Percentiles rank a stretch among this genome's conserved stretches.
These are phyloP conservation scores for Ceriops decandra DNA, from an alignment of 345 rosid species.

Conservation along the genomic window DNA sequence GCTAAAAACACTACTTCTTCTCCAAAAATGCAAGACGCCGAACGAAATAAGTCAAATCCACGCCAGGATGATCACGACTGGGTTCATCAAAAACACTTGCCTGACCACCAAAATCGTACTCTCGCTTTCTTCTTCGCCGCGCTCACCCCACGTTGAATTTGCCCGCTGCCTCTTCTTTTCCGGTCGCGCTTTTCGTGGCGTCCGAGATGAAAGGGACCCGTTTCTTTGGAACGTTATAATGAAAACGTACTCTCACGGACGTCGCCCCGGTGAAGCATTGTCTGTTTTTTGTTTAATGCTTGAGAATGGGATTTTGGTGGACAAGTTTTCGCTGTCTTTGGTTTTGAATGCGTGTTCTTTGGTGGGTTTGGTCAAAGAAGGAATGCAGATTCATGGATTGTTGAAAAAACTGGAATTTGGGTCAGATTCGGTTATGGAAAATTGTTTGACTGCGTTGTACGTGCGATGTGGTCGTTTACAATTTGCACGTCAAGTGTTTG, in stretches of 20 bases:
- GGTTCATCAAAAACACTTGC: conserved; percentile 26
- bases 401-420: conserved; percentile 31
- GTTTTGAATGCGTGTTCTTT: conserved; percentile 49
- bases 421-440: conserved; percentile 35
- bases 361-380: conserved; percentile 34
- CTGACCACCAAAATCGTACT: conserved; percentile 36
- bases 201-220: conserved; percentile 20
- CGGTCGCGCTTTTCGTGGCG: conserved; percentile 10
- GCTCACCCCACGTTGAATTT: conserved; percentile 27
- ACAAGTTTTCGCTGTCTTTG: conserved; percentile 43
- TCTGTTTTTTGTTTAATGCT: conserved; percentile 36
- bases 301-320: conserved; percentile 33
- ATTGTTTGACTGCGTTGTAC: conserved; percentile 37
- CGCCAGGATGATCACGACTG: conserved; percentile 40
- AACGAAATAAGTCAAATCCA: conserved; percentile 37
- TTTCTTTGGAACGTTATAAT: conserved; percentile 51
- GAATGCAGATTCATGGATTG: conserved; percentile 51
- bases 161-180: conserved; percentile 39
- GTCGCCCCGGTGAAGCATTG: conserved; percentile 33
- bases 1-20: conserved; percentile 28
- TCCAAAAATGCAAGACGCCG: conserved; percentile 34
- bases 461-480: conserved; percentile 21
- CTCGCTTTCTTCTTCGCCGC: conserved; percentile 30
- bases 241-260: conserved; percentile 47
- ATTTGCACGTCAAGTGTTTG: conserved; percentile 32